Base-by-base conservation (phyloP, 1,284 basidiomycete species). In the Trametes sp. region DNA sequence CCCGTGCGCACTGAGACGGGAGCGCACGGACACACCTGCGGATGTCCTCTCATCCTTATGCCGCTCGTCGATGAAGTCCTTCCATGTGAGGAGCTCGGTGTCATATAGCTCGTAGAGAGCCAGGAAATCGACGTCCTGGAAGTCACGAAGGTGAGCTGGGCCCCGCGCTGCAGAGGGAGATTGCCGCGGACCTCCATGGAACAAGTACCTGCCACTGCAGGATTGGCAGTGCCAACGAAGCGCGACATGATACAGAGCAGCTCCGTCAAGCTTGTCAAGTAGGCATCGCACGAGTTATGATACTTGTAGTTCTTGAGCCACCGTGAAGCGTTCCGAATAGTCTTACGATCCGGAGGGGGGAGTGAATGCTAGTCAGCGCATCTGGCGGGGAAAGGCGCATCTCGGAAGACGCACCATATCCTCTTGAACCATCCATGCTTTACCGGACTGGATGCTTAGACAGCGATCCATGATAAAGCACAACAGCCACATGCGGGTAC, bases 381-480 rank as follows among this genome's bases (percentile, higher is more conserved):
- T 29, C 14, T 16, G 14, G 45, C 23, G 26, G 8, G 26, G 41
- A 33, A 31, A 49, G n/a, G 19, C 28, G 35, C 13, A 26, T 21
- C 1, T 0, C 38, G 51, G 42, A 44, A 54, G 24, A 55, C 72
- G 29, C 58, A 75, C 75, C 38, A 76, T 77, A 65, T 82, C 80
- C 62, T 82, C 81, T 46, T 77, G 75, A 31, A 82, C 77, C 68
- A 79, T 78, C 68, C 77, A 78, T 0, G 78, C 77, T 64, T 81
- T 82, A 54, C 82, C 82, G 60, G 82, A 78, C 72, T 83, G 80
- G 42, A 81, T 75, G 54, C 78, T 76, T 38, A 74, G 70, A 36
- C 73, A 78, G 16, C 81, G 77, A 66, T 83, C 82, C 62, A 83
- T 70, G 57, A 78, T 77, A 69, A 78, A 82, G 72, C 81, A 82